Base-by-base conservation (phyloP, 78 protist genomes). In the Dictyostelium brefeldianum region DNA sequence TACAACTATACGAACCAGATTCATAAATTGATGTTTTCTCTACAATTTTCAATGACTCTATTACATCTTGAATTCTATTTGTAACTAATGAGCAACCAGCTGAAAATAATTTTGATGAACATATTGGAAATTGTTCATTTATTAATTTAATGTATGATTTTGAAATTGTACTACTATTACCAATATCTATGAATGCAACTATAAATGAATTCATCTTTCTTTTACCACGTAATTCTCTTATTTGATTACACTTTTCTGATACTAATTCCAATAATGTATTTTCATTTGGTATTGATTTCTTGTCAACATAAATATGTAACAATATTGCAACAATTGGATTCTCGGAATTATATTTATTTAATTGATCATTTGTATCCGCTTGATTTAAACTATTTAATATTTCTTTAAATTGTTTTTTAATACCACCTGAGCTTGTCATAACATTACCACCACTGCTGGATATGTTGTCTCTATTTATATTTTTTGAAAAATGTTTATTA, bases 1-100 rank as follows among this genome's bases (percentile, higher is more conserved):
- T 46, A 85, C 92, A 85, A 17, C 51, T 9, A 31, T 11, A 85
- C 14, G 31, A 59, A 75, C 83, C 81, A 25, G 65, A 43, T 31
- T 54, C 48, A 41, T 29, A 14, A 27, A 57, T 54, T 9, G 80
- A 75, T 5, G 71, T 75, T 3, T 12, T 74, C 53, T 9, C 22
- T 12, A 85, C 78, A 10, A 62, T 69, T 12, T 25, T 48, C 3
- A 75, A 47, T 41, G 83, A 29, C 11, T 54, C n/a, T 4, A 62
- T 47, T 0, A 85, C 53, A 73, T 57, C 81, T 5, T 75, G 15
- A 1, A 75, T 4, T 36, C 36, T 17, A 20, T 51, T 48, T 17
- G 81, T 51, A 29, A 77, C 81, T 20, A 77, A n/a, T 77, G 81
- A 53, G 5, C 57, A 69, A 36, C 27, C 78, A 15, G 5, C 5